Base-by-base conservation (phyloP, 192 early-diverging fungal species). In the Backusella tarrabulga region DNA sequence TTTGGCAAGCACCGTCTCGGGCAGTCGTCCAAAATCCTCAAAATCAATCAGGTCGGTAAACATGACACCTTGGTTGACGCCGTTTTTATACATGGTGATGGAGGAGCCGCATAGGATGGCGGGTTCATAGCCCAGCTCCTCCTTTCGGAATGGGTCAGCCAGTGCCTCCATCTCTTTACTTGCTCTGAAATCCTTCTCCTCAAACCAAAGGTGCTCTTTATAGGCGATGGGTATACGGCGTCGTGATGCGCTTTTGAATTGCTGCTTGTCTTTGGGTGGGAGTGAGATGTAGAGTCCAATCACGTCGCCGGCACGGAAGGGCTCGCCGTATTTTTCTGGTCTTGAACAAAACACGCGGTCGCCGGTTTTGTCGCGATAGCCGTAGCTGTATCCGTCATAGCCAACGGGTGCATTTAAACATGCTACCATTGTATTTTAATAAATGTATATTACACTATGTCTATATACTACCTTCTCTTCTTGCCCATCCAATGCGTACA, bases 311-410 rank as follows among this genome's bases (percentile, higher is more conserved):
- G 86, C 83, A 46, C 81, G 68, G 76, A 91, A 92, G 3, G 90
- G 68, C 67, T 91, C 91, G 0, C 89, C 90, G 79, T 78, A 91
- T 1, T 72, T 71, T 34, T 66, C 42, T 23, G 84, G 84, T 9
- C 83, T 76, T 15, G 91, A 90, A 72, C 84, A 83, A 71, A 85
- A 86, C 5, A 92, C 77, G 38, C 84, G 88, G 63, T 92, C 89
- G 12, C 91, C 91, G 12, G 90, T 90, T 17, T 84, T 81, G 74
- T 92, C 91, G 8, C 91, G 84, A 54, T 86, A 83, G 1, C 88
- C 91, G 74, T 91, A 92, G 69, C 88, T 85, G 63, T 91, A 92
- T 9, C 79, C 87, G 74, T 92, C 91, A 77, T 88, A 90, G 4
- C 91, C 91, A 42, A 91, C 89, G 5, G 91, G 91, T 6, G 87